Conservation (phyloP, 345 rosid genomes). For the Hibiscus mutabilis region DNA sequence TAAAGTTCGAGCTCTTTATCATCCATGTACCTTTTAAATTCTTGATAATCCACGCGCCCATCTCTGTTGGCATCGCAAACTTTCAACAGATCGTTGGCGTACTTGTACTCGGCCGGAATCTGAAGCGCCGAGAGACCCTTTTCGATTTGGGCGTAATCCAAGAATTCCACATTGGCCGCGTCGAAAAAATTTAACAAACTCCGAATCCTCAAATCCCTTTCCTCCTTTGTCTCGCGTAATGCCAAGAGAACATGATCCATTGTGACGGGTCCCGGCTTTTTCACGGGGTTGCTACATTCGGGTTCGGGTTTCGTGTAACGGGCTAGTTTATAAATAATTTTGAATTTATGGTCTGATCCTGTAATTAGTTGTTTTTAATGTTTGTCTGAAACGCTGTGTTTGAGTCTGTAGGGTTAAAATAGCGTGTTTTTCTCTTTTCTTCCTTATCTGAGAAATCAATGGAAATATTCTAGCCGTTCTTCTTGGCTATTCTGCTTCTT, state of each 20-base stretch:
- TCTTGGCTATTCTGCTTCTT: no score
- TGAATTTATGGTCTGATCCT: no score
- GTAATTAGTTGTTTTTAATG: no score
- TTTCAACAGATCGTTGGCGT: slow-evolving; percentile 69
- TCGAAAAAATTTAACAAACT: slow-evolving; percentile 71
- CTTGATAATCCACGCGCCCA: slow-evolving; percentile 79
- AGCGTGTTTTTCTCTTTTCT: no score
- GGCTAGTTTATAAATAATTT: no score
- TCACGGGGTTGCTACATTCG: slow-evolving; percentile 33
- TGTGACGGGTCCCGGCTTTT: slow-evolving; percentile 41
- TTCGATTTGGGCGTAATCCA: slow-evolving; percentile 83
- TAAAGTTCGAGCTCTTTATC: slow-evolving; percentile 71
- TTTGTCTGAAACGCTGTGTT: no score
- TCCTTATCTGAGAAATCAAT: no score
- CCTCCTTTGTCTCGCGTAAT: slow-evolving; percentile 68
- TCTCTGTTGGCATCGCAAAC: slow-evolving; percentile 80
- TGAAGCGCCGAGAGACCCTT: slow-evolving; percentile 65
- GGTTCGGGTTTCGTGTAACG: slow-evolving; percentile 31
- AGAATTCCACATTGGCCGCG: slow-evolving; percentile 45
- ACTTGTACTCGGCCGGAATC: slow-evolving; percentile 66
- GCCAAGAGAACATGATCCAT: slow-evolving; percentile 84
- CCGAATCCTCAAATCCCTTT: slow-evolving; percentile 66
- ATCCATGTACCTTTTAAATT: slow-evolving; percentile 89
- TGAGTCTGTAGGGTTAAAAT: no score
- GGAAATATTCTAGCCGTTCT: no score